Percentiles rank a stretch among this genome's conserved stretches.
Evolutionary conservation across 306 rosid genomes (phyloP).

Genomic region (Vigna mungo): DNA sequence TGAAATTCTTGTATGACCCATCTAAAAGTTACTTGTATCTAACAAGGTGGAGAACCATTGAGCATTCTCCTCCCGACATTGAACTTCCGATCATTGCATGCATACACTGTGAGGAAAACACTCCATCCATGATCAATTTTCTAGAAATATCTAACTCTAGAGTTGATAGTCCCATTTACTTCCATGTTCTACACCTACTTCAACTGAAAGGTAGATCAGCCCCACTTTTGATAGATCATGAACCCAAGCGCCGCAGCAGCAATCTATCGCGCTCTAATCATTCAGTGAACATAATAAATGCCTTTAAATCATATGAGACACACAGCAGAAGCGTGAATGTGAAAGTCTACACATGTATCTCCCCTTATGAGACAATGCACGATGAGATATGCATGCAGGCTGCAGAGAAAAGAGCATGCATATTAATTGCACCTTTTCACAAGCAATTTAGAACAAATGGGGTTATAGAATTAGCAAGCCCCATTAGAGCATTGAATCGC

Average conservation of each 20-base stretch:
- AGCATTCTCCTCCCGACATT: conserved; percentile 37
- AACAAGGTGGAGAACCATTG: conserved; percentile 53
- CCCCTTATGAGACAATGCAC: conserved; percentile 72
- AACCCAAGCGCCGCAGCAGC: background rate
- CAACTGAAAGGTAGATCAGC: conserved; percentile 54
- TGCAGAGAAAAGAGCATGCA: conserved; percentile 43
- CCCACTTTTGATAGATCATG: conserved; percentile 57
- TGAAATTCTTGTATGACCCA: conserved; percentile 61
- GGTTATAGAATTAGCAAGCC: background rate
- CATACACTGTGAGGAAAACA: conserved; percentile 53
- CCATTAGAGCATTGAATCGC: conserved; percentile 56
- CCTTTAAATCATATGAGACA: conserved; percentile 53
- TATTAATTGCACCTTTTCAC: conserved; percentile 70
- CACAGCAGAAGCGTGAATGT: conserved; percentile 34
- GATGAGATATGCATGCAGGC: conserved; percentile 65
- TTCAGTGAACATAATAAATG: conserved; percentile 53
- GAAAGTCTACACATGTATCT: conserved; percentile 55
- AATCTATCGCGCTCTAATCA: background rate
- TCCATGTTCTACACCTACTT: conserved; percentile 60
- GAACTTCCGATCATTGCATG: conserved; percentile 59
- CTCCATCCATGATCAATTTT: conserved; percentile 59
- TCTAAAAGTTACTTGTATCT: conserved; percentile 52
- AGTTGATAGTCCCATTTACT: conserved; percentile 50
- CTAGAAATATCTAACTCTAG: conserved; percentile 63
- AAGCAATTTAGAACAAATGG: conserved; percentile 21